Evolutionary conservation across 2,329 filamentous ascomycete species (phyloP).

Genomic region (Cadophora sp.): DNA sequence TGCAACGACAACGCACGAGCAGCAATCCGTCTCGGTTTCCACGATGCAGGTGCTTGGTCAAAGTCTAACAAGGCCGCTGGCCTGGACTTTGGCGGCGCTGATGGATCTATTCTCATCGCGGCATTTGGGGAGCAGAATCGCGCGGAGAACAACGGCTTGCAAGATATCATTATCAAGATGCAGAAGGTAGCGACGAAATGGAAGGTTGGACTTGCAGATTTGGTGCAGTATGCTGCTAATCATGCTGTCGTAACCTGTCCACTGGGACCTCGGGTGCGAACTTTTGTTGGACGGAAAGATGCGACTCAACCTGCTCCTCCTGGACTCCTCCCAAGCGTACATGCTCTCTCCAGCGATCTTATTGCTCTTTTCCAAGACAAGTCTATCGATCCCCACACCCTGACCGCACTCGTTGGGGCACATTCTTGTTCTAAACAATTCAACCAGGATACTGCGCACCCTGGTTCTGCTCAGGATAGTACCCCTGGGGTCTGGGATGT

Average conservation of each 20-base stretch:
- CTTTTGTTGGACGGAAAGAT: slow-evolving; percentile 58
- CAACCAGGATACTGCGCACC: slow-evolving; percentile 55
- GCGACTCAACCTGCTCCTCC: slow-evolving; percentile 49
- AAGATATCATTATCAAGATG: slow-evolving; percentile 46
- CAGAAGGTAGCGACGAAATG: slow-evolving; percentile 50
- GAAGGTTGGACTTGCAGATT: slow-evolving; percentile 58
- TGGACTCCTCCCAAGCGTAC: slow-evolving; percentile 54
- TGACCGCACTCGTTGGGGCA: slow-evolving; percentile 2
- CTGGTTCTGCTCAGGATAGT: slow-evolving; percentile 43
- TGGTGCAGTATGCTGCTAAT: slow-evolving; percentile 52
- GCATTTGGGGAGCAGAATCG: slow-evolving; percentile 47
- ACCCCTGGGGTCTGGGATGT: slow-evolving; percentile 56
- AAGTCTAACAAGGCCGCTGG: slow-evolving; percentile 34
- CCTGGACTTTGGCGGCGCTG: slow-evolving; percentile 51
- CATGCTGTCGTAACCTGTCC: slow-evolving; percentile 52
- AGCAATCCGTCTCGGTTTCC: slow-evolving; percentile 56
- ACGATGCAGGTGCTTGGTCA: slow-evolving; percentile 55
- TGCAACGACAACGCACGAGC: slow-evolving; percentile 52
- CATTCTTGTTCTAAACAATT: slow-evolving; percentile 49
- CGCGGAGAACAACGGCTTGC: slow-evolving; percentile 55
- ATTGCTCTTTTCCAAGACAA: slow-evolving; percentile 62
- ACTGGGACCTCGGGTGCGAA: slow-evolving; percentile 56
- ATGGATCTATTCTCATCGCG: slow-evolving; percentile 51
- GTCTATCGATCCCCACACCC: slow-evolving; percentile 44
- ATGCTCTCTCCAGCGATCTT: slow-evolving; percentile 51